phyloP scores from a whole-genome alignment of 2,329 filamentous ascomycete genomes.

The Ophiostoma australiae region DNA sequence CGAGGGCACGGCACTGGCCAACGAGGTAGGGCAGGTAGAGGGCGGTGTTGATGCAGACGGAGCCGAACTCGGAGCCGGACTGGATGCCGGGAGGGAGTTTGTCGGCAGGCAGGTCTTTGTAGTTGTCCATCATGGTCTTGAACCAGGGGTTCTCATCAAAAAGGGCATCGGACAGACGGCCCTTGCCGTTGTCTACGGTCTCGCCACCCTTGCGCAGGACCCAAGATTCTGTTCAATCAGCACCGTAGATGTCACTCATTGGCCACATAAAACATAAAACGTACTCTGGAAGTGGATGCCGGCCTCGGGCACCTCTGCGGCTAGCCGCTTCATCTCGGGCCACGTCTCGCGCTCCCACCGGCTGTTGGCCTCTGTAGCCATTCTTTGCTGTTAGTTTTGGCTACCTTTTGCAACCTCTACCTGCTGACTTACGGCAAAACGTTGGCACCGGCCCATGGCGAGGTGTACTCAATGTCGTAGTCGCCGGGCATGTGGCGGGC shows the following conservation, averaged over 20 bases:
- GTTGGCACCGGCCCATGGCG: slow-evolving; percentile 84
- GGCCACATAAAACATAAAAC: background rate
- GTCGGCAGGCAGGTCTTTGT: slow-evolving; percentile 52
- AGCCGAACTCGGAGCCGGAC: slow-evolving; percentile 70
- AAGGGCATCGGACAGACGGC: slow-evolving; percentile 57
- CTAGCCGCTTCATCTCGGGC: slow-evolving; percentile 55
- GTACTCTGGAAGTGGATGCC: slow-evolving; percentile 73
- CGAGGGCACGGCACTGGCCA: slow-evolving; percentile 69
- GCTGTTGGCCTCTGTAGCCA: slow-evolving; percentile 41
- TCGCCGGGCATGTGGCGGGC: slow-evolving; percentile 90
- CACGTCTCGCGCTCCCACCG: slow-evolving; percentile 61
- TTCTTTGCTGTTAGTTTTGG: slow-evolving; percentile 33
- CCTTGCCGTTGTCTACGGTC: slow-evolving; percentile 36
- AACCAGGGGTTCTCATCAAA: slow-evolving; percentile 68
- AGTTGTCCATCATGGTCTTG: slow-evolving; percentile 65
- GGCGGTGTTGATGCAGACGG: slow-evolving; percentile 85
- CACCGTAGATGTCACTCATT: background rate
- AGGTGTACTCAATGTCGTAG: slow-evolving; percentile 85
- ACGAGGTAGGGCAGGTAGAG: slow-evolving; percentile 84
- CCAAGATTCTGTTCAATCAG: slow-evolving; percentile 39
- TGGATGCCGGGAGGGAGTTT: slow-evolving; percentile 62
- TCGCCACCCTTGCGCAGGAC: slow-evolving; percentile 49
- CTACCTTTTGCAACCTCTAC: background rate
- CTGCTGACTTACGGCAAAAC: slow-evolving; percentile 58
- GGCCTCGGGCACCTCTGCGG: slow-evolving; percentile 64